Conservation (phyloP, 495 filamentous ascomycete species). For the Hypoxylon cercidicola region DNA sequence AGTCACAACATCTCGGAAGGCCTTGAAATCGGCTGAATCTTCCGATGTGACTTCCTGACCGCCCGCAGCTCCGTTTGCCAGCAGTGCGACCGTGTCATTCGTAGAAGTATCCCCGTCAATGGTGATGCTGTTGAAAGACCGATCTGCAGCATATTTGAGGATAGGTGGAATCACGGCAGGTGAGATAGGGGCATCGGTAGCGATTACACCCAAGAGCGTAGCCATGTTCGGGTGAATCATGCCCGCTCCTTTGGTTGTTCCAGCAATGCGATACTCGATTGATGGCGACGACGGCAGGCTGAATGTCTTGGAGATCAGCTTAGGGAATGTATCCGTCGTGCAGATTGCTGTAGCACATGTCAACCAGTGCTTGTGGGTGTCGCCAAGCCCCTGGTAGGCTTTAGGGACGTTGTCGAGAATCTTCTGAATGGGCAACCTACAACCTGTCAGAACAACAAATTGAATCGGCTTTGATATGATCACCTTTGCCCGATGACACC, state of each 20-base stretch:
- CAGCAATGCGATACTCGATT: conserved; percentile 82
- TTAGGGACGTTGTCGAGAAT: conserved; percentile 84
- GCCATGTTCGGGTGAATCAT: conserved; percentile 99
- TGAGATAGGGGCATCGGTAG: conserved; percentile 88
- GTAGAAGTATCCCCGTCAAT: conserved; percentile 97
- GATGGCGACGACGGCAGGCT: conserved; percentile 81
- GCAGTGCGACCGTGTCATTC: conserved; percentile 93
- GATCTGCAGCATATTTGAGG: conserved; percentile 78
- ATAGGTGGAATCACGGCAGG: conserved; percentile 71
- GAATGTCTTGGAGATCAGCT: conserved; percentile 87
- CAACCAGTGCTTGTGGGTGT: conserved; percentile 86
- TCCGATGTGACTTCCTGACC: conserved; percentile 69
- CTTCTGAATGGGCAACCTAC: conserved; percentile 86
- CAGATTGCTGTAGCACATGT: conserved; percentile 90
- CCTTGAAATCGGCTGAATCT: conserved; percentile 69
- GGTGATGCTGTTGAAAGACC: conserved; percentile 96
- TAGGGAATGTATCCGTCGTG: conserved; percentile 99
- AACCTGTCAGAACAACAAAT: conserved; percentile 18
- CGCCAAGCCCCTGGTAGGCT: conserved; percentile 73
- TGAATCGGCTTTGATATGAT: conserved; percentile 2
- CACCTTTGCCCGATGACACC: conserved; percentile 96
- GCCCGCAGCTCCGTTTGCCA: conserved; percentile 94
- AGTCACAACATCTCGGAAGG: conserved; percentile 75
- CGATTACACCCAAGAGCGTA: conserved; percentile 91
- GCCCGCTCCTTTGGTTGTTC: conserved; percentile 97